These are phyloP conservation scores for Cucurbitaria berberidis DNA, from an alignment of 2,329 filamentous ascomycete species.

Conservation along the genomic window DNA sequence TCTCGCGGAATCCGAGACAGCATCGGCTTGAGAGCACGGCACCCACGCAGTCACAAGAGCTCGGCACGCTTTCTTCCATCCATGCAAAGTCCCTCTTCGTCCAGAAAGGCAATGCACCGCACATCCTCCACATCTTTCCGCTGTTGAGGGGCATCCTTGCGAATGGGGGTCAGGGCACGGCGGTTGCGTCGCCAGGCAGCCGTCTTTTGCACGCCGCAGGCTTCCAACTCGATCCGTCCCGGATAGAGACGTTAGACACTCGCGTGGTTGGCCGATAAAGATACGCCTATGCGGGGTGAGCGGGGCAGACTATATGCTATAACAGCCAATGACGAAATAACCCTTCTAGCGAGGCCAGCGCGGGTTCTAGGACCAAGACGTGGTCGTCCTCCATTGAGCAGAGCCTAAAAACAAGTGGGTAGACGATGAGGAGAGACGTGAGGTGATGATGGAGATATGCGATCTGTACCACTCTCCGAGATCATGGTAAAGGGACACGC, in stretches of 20 bases:
- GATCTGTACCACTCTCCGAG: slow-evolving; percentile 22
- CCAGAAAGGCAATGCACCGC: background rate
- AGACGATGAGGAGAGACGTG: background rate
- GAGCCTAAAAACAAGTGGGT: background rate
- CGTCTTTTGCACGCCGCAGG: slow-evolving; percentile 15
- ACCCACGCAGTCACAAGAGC: slow-evolving; percentile 1
- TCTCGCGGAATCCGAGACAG: slow-evolving; percentile 6
- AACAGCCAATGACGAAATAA: slow-evolving; percentile 14
- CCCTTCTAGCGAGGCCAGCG: slow-evolving; percentile 12
- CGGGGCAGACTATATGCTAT: slow-evolving; percentile 28
- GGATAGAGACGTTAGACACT: slow-evolving; percentile 31
- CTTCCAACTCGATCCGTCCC: slow-evolving; percentile 42
- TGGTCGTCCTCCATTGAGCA: slow-evolving; percentile 31
- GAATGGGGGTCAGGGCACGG: slow-evolving; percentile 19
- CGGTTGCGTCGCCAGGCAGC: slow-evolving; percentile 43
- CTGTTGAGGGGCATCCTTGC: slow-evolving; percentile 8
- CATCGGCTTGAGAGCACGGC: background rate
- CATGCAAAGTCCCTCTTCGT: background rate
- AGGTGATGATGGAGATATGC: slow-evolving; percentile 2
- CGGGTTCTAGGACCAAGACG: slow-evolving; percentile 23
- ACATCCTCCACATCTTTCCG: slow-evolving; percentile 17
- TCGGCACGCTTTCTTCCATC: slow-evolving; percentile 6
- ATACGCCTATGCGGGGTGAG: slow-evolving; percentile 37
- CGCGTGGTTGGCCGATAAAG: slow-evolving; percentile 35
- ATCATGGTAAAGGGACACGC: slow-evolving; percentile 25